Evolutionary conservation across 129 eudicot species (phyloP), one percentile per base, ranked within the genome.

Genomic region (Flaveria linearis): DNA sequence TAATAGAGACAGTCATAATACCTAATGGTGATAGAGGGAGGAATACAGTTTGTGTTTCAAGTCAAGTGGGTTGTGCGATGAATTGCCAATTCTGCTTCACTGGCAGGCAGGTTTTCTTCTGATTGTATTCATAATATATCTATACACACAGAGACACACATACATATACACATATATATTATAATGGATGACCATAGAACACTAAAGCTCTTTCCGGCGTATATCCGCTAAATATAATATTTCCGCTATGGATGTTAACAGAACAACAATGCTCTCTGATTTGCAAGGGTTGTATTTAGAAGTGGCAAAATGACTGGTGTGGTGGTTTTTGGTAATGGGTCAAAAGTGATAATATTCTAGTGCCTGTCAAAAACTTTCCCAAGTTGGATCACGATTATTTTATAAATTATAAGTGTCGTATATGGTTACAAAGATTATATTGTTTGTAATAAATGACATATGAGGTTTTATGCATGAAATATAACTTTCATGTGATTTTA

Each of bases 1-100:
- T 87, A 52, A 84, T 91, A 72, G 97, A 94, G 79, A 94, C 96
- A 0, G 97, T 94, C 42, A 83, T 94, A 30, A 94, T 91, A 69
- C 96, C 96, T 70, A 80, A 80, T 2, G 86, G 86, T 53, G 89
- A 76, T 22, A 81, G 86, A 71, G 97, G 96, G 68, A 84, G 98
- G 64, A 94, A 80, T 28, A 94, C 98, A n/a, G 97, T 94, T 6
- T 94, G 97, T 76, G 93, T 94, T 84, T 94, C 97, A 42, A 94
- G 99, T 80, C 99, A 94, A 87, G 99, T 94, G 52, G 97, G 97
- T 3, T 94, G 97, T 74, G 99, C 93, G 13, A 91, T 94, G 99
- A 94, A 91, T 78, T 94, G 99, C 82, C 97, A 94, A 84, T 94
- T 94, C 68, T 94, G 97, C 86, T 94, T 84, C 86, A 94, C 99